A percentile compares a stretch with the other conserved stretches of the same genome.
phyloP scores from a whole-genome alignment of 2,329 filamentous ascomycete genomes.

The Alternaria angustiovoidea region DNA sequence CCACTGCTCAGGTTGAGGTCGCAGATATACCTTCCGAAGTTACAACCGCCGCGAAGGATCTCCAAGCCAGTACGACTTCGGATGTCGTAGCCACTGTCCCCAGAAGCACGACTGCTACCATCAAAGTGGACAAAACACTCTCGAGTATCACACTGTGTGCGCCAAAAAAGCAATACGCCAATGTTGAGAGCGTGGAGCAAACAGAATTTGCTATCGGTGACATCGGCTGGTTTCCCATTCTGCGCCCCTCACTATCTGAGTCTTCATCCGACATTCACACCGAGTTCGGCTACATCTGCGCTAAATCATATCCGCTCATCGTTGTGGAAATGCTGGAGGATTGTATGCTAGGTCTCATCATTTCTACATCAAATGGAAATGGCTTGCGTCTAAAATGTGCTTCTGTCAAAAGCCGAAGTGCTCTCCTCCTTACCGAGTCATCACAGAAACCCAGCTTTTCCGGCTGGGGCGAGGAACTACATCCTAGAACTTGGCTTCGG shows the following conservation, averaged over 20 bases:
- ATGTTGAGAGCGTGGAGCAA: neutral
- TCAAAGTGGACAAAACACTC: neutral
- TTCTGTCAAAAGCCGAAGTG: neutral
- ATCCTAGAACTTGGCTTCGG: neutral
- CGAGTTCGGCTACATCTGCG: neutral
- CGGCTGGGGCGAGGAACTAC: neutral
- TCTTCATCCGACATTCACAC: neutral
- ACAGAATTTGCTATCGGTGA: neutral
- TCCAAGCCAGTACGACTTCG: neutral
- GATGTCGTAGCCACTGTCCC: accelerated
- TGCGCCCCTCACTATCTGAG: neutral
- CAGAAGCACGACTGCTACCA: neutral
- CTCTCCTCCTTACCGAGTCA: neutral
- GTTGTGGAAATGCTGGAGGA: neutral
- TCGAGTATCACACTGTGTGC: neutral
- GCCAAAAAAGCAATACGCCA: neutral
- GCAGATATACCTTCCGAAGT: neutral
- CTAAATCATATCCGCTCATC: neutral
- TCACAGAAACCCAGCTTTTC: too few relatives aligned
- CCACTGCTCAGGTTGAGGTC: neutral
- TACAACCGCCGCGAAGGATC: neutral
- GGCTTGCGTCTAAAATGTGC: neutral
- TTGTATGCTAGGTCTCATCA: neutral
- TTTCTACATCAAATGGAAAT: neutral
- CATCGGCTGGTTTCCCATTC: neutral